Percentiles rank a stretch among this genome's conserved stretches.
Evolutionary conservation across 371 early-diverging fungal species (phyloP).

Genomic region (Syncephalastrum sp.): DNA sequence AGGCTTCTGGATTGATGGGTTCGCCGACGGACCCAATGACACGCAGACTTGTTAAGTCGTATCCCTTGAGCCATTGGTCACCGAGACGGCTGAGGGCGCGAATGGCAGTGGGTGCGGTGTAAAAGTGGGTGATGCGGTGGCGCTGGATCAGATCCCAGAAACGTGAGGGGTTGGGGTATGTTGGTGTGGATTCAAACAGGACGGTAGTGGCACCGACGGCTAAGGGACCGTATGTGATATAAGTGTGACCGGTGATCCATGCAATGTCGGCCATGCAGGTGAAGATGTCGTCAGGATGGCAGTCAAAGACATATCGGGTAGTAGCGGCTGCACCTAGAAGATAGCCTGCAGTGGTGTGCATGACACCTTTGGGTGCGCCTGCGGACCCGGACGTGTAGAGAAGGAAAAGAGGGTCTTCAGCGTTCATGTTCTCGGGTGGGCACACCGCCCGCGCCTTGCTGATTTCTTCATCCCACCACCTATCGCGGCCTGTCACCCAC

Average conservation of each 20-base stretch:
- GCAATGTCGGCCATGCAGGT: slow-evolving; percentile 82
- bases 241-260: slow-evolving; percentile 86
- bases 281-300: slow-evolving; percentile 81
- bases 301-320: slow-evolving; percentile 91
- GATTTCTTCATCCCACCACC: slow-evolving; percentile 89
- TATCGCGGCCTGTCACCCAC: slow-evolving; percentile 74
- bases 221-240: slow-evolving; percentile 96
- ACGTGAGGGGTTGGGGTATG: slow-evolving; percentile 80
- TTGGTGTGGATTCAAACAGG: slow-evolving; percentile 90
- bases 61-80: slow-evolving; percentile 73
- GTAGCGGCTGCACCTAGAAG: slow-evolving; percentile 90
- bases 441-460: slow-evolving; percentile 74
- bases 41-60: slow-evolving; percentile 78
- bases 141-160: slow-evolving; percentile 86
- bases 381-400: slow-evolving; percentile 97
- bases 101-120: slow-evolving; percentile 99
- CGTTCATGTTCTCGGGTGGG: slow-evolving; percentile 77
- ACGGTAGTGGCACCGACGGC: slow-evolving; percentile 89
- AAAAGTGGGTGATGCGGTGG: slow-evolving; percentile 94
- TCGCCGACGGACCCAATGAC: slow-evolving; percentile 98
- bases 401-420: slow-evolving; percentile 96
- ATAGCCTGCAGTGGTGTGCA: slow-evolving; percentile 96
- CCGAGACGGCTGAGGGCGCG: slow-evolving; percentile 89
- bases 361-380: slow-evolving; percentile 96
- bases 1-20: slow-evolving; percentile 98